A percentile compares a stretch with the other conserved stretches of the same genome.
Conservation (phyloP, 257 asterid species). For the Haberlea rhodopensis region DNA sequence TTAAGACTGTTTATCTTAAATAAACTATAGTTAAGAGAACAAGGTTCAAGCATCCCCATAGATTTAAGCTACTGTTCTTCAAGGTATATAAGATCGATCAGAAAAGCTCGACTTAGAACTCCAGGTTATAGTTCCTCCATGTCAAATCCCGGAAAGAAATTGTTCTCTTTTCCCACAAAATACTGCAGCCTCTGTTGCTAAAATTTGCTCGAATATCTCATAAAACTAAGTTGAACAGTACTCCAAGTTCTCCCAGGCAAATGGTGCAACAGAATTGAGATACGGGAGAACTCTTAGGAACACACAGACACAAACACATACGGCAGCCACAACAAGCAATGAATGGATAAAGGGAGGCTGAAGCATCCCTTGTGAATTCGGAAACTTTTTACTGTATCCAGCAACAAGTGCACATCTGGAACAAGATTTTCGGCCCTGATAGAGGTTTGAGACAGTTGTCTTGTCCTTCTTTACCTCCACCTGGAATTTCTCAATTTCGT, state of each 20-base stretch:
- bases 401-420: constrained; percentile 59
- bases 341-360: constrained; percentile 74
- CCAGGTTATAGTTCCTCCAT: neutral
- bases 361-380: constrained; percentile 56
- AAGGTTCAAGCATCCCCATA: neutral
- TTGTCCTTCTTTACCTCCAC: constrained; percentile 27
- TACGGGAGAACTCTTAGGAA: constrained; percentile 65
- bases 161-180: neutral
- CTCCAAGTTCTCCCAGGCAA: constrained; percentile 72
- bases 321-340: constrained; percentile 79
- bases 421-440: constrained; percentile 45
- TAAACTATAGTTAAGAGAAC: neutral
- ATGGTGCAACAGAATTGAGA: constrained; percentile 51
- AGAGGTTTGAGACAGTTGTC: constrained; percentile 10
- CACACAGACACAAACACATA: constrained; percentile 79
- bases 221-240: constrained; percentile 45
- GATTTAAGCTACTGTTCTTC: neutral
- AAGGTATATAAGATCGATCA: too few relatives aligned
- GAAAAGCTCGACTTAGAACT: neutral
- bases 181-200: neutral
- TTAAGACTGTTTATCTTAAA: neutral
- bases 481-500: constrained; percentile 34
- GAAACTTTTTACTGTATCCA: constrained; percentile 37
- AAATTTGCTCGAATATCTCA: neutral
- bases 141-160: neutral